Evolutionary conservation across 495 filamentous ascomycete species (phyloP).

Genomic region (Aspergillus steynii): DNA sequence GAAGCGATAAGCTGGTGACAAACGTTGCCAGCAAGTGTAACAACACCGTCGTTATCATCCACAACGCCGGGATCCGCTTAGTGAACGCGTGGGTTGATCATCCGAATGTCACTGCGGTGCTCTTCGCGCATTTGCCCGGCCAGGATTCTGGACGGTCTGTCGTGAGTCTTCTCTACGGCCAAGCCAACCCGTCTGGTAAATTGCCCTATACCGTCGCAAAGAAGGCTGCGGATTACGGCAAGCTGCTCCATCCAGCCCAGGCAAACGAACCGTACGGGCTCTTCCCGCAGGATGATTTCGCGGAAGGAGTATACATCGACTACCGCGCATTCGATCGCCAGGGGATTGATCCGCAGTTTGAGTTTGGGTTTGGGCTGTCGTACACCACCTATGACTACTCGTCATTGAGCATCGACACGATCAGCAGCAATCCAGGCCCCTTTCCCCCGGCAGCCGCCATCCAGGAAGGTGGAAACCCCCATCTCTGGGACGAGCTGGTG

Average conservation of each 20-base stretch:
- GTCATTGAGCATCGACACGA: constrained; percentile 9
- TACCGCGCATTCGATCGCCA: constrained; percentile 63
- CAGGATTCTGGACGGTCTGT: constrained; percentile 79
- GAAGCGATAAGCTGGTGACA: constrained; percentile 55
- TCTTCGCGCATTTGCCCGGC: constrained; percentile 78
- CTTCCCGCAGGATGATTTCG: constrained; percentile 66
- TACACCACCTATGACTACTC: constrained; percentile 66
- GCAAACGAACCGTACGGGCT: constrained; percentile 48
- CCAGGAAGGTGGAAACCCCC: constrained; percentile 56
- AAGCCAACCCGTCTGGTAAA: constrained; percentile 68
- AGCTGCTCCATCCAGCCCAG: constrained; percentile 56
- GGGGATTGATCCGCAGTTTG: constrained; percentile 58
- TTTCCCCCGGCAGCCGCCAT: constrained; percentile 25
- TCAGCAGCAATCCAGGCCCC: constrained; percentile 4
- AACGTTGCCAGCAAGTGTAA: constrained; percentile 57
- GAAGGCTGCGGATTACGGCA: constrained; percentile 61
- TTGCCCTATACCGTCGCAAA: constrained; percentile 80
- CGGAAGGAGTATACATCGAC: constrained; percentile 64
- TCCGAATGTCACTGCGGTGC: constrained; percentile 67
- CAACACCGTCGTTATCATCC: constrained; percentile 55
- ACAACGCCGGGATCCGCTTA: constrained; percentile 39
- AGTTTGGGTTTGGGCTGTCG: constrained; percentile 67
- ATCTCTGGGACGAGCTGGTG: constrained; percentile 58
- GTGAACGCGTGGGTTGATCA: constrained; percentile 49
- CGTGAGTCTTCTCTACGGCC: constrained; percentile 72